Base-by-base conservation (phyloP, 164 flowering plant species). In the Taxillus chinensis region DNA sequence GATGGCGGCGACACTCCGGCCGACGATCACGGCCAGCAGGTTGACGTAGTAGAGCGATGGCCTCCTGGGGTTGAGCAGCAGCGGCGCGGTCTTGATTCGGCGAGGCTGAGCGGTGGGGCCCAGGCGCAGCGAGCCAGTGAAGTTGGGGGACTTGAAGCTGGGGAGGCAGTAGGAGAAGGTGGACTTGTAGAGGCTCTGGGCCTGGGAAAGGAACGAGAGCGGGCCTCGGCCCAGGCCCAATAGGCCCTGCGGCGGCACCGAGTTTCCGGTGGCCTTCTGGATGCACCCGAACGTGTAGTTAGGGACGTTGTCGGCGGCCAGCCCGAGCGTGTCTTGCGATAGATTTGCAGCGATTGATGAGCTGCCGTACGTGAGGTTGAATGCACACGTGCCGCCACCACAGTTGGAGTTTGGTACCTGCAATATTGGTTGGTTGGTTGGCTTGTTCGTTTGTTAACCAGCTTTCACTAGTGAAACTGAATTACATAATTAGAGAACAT, bases 91-190 rank as follows among this genome's bases (percentile, higher is more conserved):
- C 61, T 84, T 89, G 60, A 93, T 89, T 14, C 71, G 73, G n/a
- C 8, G 60, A 45, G 99, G 99, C 69, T 93, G 99, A 16, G 76
- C 84, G 0, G 57, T 52, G 5, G 95, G 84, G 2, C 99, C 99
- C 13, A 93, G 78, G 42, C 87, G 74, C 7, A 93, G 72, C 0
- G 91, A 74, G 15, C 99, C 99, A 10, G 96, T 78, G 61, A 87
- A 90, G 64, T 78, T 81, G 12, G 57, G 66, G 8, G 96, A 79
- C 70, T 73, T 86, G 75, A 79, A 83, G 76, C 77, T 79, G n/a
- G 97, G 99, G 63, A 93, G 67, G 76, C 97, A 93, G 70, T 93
- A 93, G 13, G 99, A 93, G 77, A 93, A 93, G 51, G 92, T 89
- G 70, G 90, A 82, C 15, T 70, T 64, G 81, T 89, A 93, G 37